These are phyloP conservation scores for Populus tremula DNA, from an alignment of 345 rosid genomes.

Conservation along the genomic window DNA sequence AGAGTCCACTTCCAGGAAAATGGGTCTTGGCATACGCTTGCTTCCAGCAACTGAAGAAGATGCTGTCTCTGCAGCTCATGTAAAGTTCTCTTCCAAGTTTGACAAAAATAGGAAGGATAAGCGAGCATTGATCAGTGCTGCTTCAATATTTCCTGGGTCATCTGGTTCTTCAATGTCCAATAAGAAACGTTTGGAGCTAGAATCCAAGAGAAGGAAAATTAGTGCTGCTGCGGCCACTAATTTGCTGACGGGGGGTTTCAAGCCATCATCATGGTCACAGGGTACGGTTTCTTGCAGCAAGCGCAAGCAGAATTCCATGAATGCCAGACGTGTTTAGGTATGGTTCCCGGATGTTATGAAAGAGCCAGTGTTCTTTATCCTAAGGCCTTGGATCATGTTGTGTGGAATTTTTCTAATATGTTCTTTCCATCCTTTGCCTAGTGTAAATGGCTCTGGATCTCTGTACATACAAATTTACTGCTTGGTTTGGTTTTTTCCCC, in stretches of 20 bases:
- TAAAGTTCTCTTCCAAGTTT: slow-evolving; percentile 67
- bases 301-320: slow-evolving; percentile 4
- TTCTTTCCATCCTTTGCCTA: not conserved
- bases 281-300: slow-evolving; percentile 26
- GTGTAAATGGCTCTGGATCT: not conserved
- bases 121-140: slow-evolving; percentile 62
- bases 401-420: not conserved
- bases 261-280: slow-evolving; percentile 63
- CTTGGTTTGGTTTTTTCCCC: not conserved
- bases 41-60: slow-evolving; percentile 72
- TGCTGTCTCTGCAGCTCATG: slow-evolving; percentile 48
- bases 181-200: slow-evolving; percentile 61
- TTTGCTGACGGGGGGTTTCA: slow-evolving; percentile 59
- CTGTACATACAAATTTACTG: not conserved
- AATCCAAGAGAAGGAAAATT: slow-evolving; percentile 78
- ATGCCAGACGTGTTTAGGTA: not conserved
- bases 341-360: not conserved
- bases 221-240: slow-evolving; percentile 60
- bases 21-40: slow-evolving; percentile 74
- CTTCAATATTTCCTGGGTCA: slow-evolving; percentile 67
- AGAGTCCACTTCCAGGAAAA: slow-evolving; percentile 63
- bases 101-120: slow-evolving; percentile 73
- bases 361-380: not conserved
- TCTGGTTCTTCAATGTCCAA: slow-evolving; percentile 35
- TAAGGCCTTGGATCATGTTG: not conserved